A percentile compares a stretch with the other conserved stretches of the same genome.
Evolutionary conservation across 306 rosid genomes (phyloP).

Genomic region (Spatholobus suberectus): DNA sequence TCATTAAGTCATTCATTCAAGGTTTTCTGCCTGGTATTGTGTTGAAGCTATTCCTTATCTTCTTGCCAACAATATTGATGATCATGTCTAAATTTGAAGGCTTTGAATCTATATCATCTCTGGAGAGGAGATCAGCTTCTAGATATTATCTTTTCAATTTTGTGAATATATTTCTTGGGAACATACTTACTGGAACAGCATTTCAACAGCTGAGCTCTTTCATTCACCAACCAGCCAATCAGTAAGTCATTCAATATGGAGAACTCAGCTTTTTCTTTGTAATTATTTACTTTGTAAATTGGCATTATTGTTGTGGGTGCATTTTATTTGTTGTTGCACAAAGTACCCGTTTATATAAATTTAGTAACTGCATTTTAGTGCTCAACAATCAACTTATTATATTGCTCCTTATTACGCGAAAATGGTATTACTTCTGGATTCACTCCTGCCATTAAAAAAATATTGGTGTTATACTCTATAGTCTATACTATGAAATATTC

Average conservation of each 20-base stretch:
- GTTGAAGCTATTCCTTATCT: constrained; percentile 83
- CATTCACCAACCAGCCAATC: constrained; percentile 62
- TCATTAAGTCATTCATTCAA: constrained; percentile 67
- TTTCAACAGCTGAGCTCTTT: constrained; percentile 73
- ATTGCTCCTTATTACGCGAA: not conserved
- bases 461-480: not conserved
- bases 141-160: constrained; percentile 72
- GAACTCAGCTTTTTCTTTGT: not conserved
- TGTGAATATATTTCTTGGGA: constrained; percentile 84
- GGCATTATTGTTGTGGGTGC: not conserved
- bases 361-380: not conserved
- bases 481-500: not conserved
- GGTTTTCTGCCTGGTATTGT: constrained; percentile 88
- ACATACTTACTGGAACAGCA: constrained; percentile 78
- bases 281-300: not conserved
- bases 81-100: constrained; percentile 92
- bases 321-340: not conserved
- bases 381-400: not conserved
- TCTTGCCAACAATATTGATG: constrained; percentile 86
- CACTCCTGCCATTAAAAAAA: constrained; percentile 1
- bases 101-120: constrained; percentile 62
- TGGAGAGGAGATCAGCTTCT: constrained; percentile 84
- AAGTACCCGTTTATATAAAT: too few species aligned
- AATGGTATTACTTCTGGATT: not conserved
- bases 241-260: constrained; percentile 54